Evolutionary conservation across 345 rosid genomes (phyloP).

Genomic region (Euphorbia lathyris): DNA sequence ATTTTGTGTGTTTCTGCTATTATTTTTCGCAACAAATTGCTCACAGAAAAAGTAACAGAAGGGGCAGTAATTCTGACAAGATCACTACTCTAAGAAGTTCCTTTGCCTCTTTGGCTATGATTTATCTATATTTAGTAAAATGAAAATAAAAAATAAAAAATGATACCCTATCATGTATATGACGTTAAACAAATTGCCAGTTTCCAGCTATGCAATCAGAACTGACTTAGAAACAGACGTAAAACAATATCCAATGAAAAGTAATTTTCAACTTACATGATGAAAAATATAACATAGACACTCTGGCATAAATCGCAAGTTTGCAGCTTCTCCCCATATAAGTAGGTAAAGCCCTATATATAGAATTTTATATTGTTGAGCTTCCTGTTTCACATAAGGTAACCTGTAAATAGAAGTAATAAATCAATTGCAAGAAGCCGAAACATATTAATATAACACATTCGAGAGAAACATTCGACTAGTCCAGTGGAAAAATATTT

Average conservation of each 20-base stretch:
- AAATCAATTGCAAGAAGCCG: conserved; percentile 17
- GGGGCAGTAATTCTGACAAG: background rate
- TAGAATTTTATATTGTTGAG: conserved; percentile 74
- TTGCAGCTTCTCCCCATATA: conserved; percentile 98
- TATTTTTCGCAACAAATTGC: no score
- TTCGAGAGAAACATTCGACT: background rate
- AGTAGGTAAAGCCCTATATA: conserved; percentile 92
- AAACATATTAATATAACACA: background rate
- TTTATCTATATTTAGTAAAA: no score
- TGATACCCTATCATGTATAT: background rate
- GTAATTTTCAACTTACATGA: conserved; percentile 56
- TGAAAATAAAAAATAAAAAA: background rate
- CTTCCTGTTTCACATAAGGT: conserved; percentile 71
- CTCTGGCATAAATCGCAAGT: conserved; percentile 91
- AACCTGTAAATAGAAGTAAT: conserved; percentile 50
- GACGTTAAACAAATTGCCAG: background rate
- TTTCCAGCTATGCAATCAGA: background rate
- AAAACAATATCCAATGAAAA: conserved; percentile 7
- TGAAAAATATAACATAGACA: conserved; percentile 92
- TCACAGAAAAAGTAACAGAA: background rate
- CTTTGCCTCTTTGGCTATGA: no score
- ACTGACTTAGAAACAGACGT: background rate
- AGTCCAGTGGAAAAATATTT: background rate
- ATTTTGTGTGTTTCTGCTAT: no score
- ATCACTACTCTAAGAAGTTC: no score